Percentiles rank a stretch among this genome's conserved stretches.
Evolutionary conservation across 768 basidiomycete genomes (phyloP).

Genomic region (Rhizopogon rudus): DNA sequence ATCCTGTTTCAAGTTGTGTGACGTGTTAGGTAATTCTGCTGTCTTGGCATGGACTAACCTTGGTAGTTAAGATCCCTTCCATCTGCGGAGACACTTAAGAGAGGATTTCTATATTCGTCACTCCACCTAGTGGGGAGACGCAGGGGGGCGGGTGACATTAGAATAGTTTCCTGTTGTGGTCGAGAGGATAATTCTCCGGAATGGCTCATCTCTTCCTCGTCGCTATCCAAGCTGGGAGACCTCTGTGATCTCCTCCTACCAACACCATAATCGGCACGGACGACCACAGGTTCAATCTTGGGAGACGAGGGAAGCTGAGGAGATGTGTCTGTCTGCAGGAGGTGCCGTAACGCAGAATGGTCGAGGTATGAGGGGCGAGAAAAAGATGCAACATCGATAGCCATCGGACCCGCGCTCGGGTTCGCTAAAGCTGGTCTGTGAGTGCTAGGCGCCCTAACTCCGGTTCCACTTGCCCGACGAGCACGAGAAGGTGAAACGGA

Average conservation of each 20-base stretch:
- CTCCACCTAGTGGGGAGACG: conserved; percentile 77
- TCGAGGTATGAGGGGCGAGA: conserved; percentile 72
- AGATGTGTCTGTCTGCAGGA: conserved; percentile 51
- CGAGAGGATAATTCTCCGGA: conserved; percentile 34
- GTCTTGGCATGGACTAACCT: conserved; percentile 36
- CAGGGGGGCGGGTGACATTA: conserved; percentile 36
- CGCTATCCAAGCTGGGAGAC: conserved; percentile 52
- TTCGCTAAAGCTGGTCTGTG: conserved; percentile 24
- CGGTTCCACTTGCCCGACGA: conserved; percentile 41
- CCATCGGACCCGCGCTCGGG: conserved; percentile 17
- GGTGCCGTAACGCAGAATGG: conserved; percentile 65
- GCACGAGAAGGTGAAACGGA: conserved; percentile 40
- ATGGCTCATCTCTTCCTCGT: conserved; percentile 60
- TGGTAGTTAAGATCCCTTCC: conserved; percentile 72
- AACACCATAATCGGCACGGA: conserved; percentile 15
- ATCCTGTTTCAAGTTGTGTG: conserved; percentile 31
- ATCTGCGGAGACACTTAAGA: conserved; percentile 59
- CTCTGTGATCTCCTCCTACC: conserved; percentile 21
- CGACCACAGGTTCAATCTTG: conserved; percentile 27
- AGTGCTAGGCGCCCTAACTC: conserved; percentile 17
- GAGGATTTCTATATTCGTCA: conserved; percentile 55
- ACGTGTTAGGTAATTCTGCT: neutral
- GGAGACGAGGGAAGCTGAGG: conserved; percentile 33
- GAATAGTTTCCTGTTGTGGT: conserved; percentile 11
- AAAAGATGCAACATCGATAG: conserved; percentile 37